These are phyloP conservation scores for Aspergillus amoenus DNA, from an alignment of 2,329 filamentous ascomycete species.

Conservation along the genomic window DNA sequence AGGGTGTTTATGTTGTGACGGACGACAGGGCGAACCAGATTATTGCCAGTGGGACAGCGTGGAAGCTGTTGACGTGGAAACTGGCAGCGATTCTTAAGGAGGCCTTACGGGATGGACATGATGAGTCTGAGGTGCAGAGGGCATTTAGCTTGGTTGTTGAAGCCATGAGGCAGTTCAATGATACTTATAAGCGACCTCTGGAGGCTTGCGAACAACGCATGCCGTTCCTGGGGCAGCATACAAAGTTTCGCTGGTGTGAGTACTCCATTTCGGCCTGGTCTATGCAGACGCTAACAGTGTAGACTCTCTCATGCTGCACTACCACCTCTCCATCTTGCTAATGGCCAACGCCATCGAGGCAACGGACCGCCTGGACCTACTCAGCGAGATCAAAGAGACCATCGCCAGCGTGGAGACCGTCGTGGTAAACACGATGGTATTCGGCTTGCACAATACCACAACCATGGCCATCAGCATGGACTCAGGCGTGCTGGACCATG, in stretches of 20 bases:
- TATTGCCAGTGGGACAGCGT: slow-evolving; percentile 28
- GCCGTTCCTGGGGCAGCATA: slow-evolving; percentile 29
- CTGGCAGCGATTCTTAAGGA: slow-evolving; percentile 31
- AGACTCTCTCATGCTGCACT: slow-evolving; percentile 31
- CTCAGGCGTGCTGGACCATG: slow-evolving; percentile 1
- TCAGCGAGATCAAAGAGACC: slow-evolving; percentile 21
- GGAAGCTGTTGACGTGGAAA: slow-evolving; percentile 31
- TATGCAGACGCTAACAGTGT: background rate
- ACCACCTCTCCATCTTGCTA: slow-evolving; percentile 29
- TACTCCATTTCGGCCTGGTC: background rate
- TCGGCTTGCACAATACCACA: slow-evolving; percentile 29
- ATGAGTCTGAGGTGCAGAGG: slow-evolving; percentile 26
- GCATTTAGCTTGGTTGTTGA: slow-evolving; percentile 27
- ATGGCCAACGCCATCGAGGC: slow-evolving; percentile 28
- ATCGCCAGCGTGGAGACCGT: slow-evolving; percentile 25
- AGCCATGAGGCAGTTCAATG: slow-evolving; percentile 27
- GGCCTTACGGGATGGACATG: slow-evolving; percentile 31
- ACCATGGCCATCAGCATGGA: background rate
- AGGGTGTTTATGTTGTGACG: slow-evolving; percentile 25
- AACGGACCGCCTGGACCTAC: slow-evolving; percentile 25
- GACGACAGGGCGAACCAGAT: slow-evolving; percentile 25
- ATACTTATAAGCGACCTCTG: slow-evolving; percentile 27
- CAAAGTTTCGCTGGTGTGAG: slow-evolving; percentile 34
- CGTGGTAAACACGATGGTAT: slow-evolving; percentile 27
- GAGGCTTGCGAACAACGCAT: slow-evolving; percentile 28